These are phyloP conservation scores for Drosera capensis DNA, from an alignment of 148 eudicot species.

Conservation along the genomic window DNA sequence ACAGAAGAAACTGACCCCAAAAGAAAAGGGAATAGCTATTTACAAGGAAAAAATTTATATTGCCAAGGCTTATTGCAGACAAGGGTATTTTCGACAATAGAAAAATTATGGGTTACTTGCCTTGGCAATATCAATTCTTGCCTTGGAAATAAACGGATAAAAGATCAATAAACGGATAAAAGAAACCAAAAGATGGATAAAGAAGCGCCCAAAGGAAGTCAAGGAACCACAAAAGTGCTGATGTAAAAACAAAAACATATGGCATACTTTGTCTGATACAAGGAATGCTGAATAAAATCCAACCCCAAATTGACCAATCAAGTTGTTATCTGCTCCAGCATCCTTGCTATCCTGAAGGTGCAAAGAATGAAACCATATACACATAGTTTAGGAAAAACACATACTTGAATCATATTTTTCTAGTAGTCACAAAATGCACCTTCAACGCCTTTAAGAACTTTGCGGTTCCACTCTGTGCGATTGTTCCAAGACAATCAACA, in stretches of 20 bases:
- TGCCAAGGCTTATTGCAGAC: neutral
- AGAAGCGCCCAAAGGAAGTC: too few species aligned
- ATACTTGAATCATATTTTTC: too few species aligned
- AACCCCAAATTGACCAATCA: constrained; percentile 98
- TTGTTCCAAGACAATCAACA: constrained; percentile 85
- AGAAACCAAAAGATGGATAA: too few species aligned
- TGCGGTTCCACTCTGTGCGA: constrained; percentile 99
- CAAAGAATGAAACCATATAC: constrained; percentile 1
- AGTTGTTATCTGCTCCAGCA: constrained; percentile 69
- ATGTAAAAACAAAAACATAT: too few species aligned
- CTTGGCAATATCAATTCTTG: too few species aligned
- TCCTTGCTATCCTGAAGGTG: constrained; percentile 97
- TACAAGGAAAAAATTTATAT: neutral
- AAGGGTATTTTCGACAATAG: too few species aligned
- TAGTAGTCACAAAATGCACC: too few species aligned
- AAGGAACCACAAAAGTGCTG: too few species aligned
- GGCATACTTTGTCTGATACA: constrained; percentile 85
- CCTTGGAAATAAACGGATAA: too few species aligned
- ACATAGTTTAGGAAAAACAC: too few species aligned
- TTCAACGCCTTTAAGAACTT: constrained; percentile 82
- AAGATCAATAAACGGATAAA: too few species aligned
- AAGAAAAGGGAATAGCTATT: neutral
- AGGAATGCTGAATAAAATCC: constrained; percentile 94
- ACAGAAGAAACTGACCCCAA: neutral
- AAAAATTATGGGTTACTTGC: too few species aligned